phyloP scores from a whole-genome alignment of 2,329 filamentous ascomycete species.

The Penicillium hesseltinei region DNA sequence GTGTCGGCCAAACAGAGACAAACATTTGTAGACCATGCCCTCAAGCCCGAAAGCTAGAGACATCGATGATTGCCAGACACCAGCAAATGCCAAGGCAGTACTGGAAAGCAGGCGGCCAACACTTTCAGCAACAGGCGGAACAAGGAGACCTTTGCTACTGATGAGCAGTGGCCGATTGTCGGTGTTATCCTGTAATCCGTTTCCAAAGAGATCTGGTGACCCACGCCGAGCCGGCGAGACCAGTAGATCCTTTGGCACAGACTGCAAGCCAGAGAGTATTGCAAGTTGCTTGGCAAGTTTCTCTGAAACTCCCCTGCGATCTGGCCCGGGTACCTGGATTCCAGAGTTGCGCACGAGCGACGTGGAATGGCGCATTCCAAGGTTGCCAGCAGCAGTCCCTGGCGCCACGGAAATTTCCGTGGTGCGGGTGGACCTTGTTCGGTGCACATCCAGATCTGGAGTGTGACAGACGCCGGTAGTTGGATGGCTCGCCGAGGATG shows the following conservation, averaged over 20 bases:
- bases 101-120: slow-evolving; percentile 8
- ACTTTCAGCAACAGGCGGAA: neutral
- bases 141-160: neutral
- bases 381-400: neutral
- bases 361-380: neutral
- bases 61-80: slow-evolving; percentile 6
- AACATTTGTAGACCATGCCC: neutral
- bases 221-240: neutral
- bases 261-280: neutral
- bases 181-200: neutral
- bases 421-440: neutral
- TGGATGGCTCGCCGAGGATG: neutral
- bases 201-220: neutral
- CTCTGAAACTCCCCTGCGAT: neutral
- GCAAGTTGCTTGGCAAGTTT: neutral
- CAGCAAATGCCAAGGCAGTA: slow-evolving; percentile 3
- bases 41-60: slow-evolving; percentile 6
- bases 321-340: neutral
- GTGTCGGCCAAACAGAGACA: slow-evolving; percentile 12
- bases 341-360: neutral
- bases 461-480: neutral
- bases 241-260: neutral
- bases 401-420: neutral
- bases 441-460: neutral
- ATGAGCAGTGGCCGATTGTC: neutral